Conservation (phyloP, 2,329 filamentous ascomycete species). For the Fusarium metavorans region DNA sequence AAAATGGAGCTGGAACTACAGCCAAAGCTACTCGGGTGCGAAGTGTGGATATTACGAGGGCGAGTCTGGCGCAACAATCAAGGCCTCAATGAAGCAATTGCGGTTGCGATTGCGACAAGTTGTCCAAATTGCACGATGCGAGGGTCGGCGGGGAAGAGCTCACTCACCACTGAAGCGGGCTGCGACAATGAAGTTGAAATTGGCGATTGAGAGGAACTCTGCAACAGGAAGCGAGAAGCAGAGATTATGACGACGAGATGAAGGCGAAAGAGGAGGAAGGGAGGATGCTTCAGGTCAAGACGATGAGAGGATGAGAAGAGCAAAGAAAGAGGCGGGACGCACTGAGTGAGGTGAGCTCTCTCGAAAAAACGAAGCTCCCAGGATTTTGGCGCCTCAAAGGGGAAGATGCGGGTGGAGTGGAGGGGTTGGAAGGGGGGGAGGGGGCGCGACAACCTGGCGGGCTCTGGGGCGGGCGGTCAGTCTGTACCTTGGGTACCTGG, state of each 20-base stretch:
- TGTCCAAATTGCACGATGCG: conserved; percentile 32
- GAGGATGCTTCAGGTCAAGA: conserved; percentile 27
- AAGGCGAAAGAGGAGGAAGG: conserved; percentile 28
- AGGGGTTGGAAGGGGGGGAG: conserved; percentile 36
- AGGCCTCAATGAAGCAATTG: conserved; percentile 19
- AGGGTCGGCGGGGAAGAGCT: conserved; percentile 31
- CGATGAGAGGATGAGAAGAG: conserved; percentile 40
- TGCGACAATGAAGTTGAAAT: conserved; percentile 39
- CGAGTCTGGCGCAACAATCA: conserved; percentile 11
- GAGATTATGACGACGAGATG: conserved; percentile 39
- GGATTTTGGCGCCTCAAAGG: conserved; percentile 41
- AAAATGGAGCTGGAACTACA: conserved; percentile 20
- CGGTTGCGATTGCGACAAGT: conserved; percentile 10
- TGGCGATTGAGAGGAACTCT: conserved; percentile 32
- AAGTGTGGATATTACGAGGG: conserved; percentile 21
- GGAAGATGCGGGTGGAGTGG: conserved; percentile 42
- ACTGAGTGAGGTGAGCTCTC: conserved; percentile 39
- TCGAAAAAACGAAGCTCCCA: conserved; percentile 48
- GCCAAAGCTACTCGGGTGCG: conserved; percentile 22
- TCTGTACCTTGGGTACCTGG: conserved; percentile 26
- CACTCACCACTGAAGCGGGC: conserved; percentile 43
- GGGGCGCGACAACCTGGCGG: conserved; percentile 21
- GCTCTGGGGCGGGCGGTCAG: conserved; percentile 34
- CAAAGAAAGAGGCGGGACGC: conserved; percentile 33
- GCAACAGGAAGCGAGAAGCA: conserved; percentile 18